Conservation (phyloP, 2,329 filamentous ascomycete species). For the Pochonia chlamydosporia region DNA sequence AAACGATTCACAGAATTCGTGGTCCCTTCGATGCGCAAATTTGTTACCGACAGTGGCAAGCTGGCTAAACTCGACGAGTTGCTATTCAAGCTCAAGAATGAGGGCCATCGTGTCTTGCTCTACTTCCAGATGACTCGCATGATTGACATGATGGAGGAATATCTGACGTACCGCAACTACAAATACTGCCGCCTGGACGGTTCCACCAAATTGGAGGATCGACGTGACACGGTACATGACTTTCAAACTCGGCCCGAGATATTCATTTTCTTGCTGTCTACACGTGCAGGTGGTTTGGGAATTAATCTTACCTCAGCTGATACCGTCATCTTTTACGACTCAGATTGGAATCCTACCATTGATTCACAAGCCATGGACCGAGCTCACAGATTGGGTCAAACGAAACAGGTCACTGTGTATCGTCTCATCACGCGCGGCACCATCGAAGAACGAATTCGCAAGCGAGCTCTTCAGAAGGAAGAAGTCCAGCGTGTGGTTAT, state of each 20-base stretch:
- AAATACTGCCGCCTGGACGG: slow-evolving; percentile 96
- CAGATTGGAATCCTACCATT: slow-evolving; percentile 98
- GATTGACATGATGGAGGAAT: slow-evolving; percentile 99
- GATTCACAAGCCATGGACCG: slow-evolving; percentile 99
- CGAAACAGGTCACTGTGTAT: slow-evolving; percentile 92
- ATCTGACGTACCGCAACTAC: slow-evolving; percentile 97
- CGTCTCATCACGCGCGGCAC: slow-evolving; percentile 94
- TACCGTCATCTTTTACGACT: slow-evolving; percentile 99
- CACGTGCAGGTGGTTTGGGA: slow-evolving; percentile 92
- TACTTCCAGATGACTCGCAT: slow-evolving; percentile 99
- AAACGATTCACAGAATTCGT: slow-evolving; percentile 83
- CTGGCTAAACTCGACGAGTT: slow-evolving; percentile 85
- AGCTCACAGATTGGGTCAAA: slow-evolving; percentile 95
- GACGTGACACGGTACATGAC: slow-evolving; percentile 90
- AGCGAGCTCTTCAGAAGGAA: slow-evolving; percentile 95
- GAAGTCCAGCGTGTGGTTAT: slow-evolving; percentile 98
- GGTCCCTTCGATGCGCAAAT: slow-evolving; percentile 93
- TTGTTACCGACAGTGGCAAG: slow-evolving; percentile 97
- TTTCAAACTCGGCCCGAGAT: slow-evolving; percentile 94
- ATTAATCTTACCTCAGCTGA: slow-evolving; percentile 97
- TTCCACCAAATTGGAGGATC: slow-evolving; percentile 94
- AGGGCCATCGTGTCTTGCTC: slow-evolving; percentile 84
- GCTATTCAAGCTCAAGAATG: slow-evolving; percentile 83
- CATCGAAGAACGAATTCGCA: slow-evolving; percentile 96
- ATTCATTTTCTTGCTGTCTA: slow-evolving; percentile 94